Conservation (phyloP, 768 basidiomycete genomes). For the Leccinum disarticulatum region DNA sequence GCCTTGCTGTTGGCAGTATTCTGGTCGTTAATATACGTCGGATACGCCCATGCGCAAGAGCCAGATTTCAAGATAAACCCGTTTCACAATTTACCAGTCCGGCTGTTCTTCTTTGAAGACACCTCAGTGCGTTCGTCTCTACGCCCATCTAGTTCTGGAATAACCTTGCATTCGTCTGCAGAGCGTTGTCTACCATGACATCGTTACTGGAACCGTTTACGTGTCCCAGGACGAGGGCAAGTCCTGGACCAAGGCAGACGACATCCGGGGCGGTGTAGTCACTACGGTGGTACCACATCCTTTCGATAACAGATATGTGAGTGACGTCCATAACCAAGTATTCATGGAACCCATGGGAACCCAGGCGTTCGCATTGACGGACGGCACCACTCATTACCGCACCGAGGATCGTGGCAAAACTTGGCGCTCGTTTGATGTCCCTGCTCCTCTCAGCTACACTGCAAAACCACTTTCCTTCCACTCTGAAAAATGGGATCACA, state of each 20-base stretch:
- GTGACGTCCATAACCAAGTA: slow-evolving; percentile 21
- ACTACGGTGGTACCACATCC: slow-evolving; percentile 85
- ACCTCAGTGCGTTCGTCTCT: slow-evolving; percentile 63
- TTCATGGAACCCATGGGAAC: slow-evolving; percentile 3
- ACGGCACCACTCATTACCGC: slow-evolving; percentile 75
- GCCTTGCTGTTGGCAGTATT: slow-evolving; percentile 28
- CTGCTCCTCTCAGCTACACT: slow-evolving; percentile 46
- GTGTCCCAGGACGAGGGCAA: slow-evolving; percentile 90
- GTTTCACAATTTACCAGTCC: slow-evolving; percentile 72
- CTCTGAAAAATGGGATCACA: slow-evolving; percentile 72
- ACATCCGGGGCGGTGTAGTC: slow-evolving; percentile 56
- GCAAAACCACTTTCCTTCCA: slow-evolving; percentile 82
- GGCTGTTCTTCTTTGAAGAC: slow-evolving; percentile 92
- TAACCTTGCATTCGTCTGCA: slow-evolving; percentile 24
- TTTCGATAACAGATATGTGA: slow-evolving; percentile 71
- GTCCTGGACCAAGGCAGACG: slow-evolving; percentile 50
- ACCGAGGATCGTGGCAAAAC: slow-evolving; percentile 85
- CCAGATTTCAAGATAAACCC: slow-evolving; percentile 49
- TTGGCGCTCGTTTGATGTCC: slow-evolving; percentile 82
- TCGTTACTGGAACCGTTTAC: slow-evolving; percentile 62
- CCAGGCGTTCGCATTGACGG: slow-evolving; percentile 86
- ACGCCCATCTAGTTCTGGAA: not conserved
- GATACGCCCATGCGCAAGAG: slow-evolving; percentile 37
- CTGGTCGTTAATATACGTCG: slow-evolving; percentile 21
- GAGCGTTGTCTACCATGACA: slow-evolving; percentile 83